Evolutionary conservation across 2,329 filamentous ascomycete genomes (phyloP), one percentile per base, ranked within the genome.

Genomic region (Metarhizium rileyi): DNA sequence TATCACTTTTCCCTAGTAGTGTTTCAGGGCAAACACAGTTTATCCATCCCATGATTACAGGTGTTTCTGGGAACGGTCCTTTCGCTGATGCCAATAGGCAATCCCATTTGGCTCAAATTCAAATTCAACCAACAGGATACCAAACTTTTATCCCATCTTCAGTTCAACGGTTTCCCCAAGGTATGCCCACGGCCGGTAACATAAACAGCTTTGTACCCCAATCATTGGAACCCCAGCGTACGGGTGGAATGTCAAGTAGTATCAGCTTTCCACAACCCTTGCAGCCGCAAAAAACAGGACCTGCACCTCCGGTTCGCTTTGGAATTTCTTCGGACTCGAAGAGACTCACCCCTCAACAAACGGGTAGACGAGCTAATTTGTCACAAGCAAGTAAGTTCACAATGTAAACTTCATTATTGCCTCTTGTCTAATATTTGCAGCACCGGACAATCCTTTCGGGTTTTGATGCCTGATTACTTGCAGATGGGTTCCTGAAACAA

Each of bases 301-400:
- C 93, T 6, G 75, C 91, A 20, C 93, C 93, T 43, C 82, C 89
- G 23, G 84, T 98, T 18, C 81, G 89, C 52, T 98, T 98, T 65
- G 93, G 93, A 36, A 83, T 95, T 33, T 76, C 80, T 50, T 72
- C 75, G 26, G 80, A 83, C 45, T 72, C 81, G 27, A 89, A 90
- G 69, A 93, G 87, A 66, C 70, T 97, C 59, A 76, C 80, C 53
- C 83, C 90, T 27, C 93, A 97, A 71, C 78, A 89, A 26, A 98
- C 93, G 6, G 93, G 93, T 55, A 76, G 86, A 60, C 83, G 87
- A 72, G 93, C 93, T 50, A 96, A 97, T 66, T 76, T 98, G 57
- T 78, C 87, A 47, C 87, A 94, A 81, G 93, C 93, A 62, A 98
- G 91, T 97, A 84, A 86, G 91, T 90, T 28, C 40, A 40, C 49